Conservation (phyloP, 2,329 filamentous ascomycete genomes). For the Podosphaera aphanis region DNA sequence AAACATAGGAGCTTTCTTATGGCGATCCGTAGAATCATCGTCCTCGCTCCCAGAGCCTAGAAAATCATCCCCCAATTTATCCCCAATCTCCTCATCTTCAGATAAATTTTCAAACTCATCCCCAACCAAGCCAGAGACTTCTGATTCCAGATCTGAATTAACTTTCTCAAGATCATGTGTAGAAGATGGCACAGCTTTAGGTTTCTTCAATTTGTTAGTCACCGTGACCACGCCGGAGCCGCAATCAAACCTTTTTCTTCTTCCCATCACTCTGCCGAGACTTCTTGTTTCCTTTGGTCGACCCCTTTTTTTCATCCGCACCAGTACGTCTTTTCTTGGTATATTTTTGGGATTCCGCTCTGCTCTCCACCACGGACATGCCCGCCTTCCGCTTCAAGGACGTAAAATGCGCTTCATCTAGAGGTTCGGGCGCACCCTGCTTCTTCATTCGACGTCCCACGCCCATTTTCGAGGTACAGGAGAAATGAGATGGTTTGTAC, state of each 20-base stretch:
- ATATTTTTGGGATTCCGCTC: conserved; percentile 23
- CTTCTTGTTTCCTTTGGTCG: conserved; percentile 7
- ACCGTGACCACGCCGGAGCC: conserved; percentile 9
- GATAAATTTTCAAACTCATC: conserved; percentile 20
- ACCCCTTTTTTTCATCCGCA: conserved; percentile 18
- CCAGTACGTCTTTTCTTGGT: conserved; percentile 39
- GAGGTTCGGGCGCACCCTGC: conserved; percentile 63
- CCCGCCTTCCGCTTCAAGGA: conserved; percentile 69
- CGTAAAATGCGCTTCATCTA: conserved; percentile 58
- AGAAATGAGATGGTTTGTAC: too few relatives aligned
- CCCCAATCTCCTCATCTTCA: conserved; percentile 15
- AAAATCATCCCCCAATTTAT: conserved; percentile 32
- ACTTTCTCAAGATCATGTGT: conserved; percentile 20
- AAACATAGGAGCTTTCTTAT: conserved; percentile 47
- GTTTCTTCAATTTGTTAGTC: conserved; percentile 16
- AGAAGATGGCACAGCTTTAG: conserved; percentile 21
- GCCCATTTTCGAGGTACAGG: conserved; percentile 35
- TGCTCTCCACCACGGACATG: conserved; percentile 34
- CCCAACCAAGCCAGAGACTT: conserved; percentile 14
- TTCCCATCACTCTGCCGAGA: conserved; percentile 21
- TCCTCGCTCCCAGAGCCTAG: conserved; percentile 20
- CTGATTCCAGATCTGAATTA: conserved; percentile 15
- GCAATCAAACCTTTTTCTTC: conserved; percentile 1
- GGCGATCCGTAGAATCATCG: conserved; percentile 27
- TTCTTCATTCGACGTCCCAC: conserved; percentile 84